Evolutionary conservation across 1,284 basidiomycete species (phyloP), one percentile per base, ranked within the genome.

Genomic region (Cryptococcus sp.): DNA sequence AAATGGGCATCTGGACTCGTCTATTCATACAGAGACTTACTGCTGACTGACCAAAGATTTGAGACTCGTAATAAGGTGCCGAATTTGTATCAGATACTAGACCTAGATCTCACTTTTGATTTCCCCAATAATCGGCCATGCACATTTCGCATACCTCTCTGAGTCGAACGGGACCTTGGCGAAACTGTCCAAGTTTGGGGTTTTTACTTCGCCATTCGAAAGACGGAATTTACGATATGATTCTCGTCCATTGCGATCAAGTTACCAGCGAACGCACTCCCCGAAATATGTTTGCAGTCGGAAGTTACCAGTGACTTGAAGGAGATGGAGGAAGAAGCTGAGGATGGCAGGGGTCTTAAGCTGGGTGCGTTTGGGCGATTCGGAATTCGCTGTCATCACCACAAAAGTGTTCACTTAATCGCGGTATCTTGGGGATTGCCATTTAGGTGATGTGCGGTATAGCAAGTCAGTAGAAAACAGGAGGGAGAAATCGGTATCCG

Each of bases 121-220:
- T 11, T 28, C 28, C 28, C 28, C 28, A 18, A 66, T 24, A 24
- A 54, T 58, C 22, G 52, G 32, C 57, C 58, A 66, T 48, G 61
- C 53, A 32, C 61, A 51, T 53, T 64, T 62, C 41, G 54, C 53
- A 48, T 62, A 68, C 24, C 66, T 54, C 45, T 68, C 66, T 28
- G 57, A 52, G 7, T 10, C 58, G 49, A 63, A 62, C 5, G 59
- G 57, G 41, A 66, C 54, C 39, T 52, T 52, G 36, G 44, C 32
- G 53, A 64, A 64, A 25, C 55, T 57, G 19, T 58, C 57, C 10
- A 58, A 48, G 34, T 54, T 46, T 37, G 53, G 61, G 22, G 57
- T 62, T 49, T 64, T 21, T 32, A 32, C 11, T 10, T 16, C 13
- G 13, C 16, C 25, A 24, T 21, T n/a, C n/a, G n/a, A n/a, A n/a